Conservation (phyloP, 768 basidiomycete genomes). For the Xerocomellus chrysenteron region DNA sequence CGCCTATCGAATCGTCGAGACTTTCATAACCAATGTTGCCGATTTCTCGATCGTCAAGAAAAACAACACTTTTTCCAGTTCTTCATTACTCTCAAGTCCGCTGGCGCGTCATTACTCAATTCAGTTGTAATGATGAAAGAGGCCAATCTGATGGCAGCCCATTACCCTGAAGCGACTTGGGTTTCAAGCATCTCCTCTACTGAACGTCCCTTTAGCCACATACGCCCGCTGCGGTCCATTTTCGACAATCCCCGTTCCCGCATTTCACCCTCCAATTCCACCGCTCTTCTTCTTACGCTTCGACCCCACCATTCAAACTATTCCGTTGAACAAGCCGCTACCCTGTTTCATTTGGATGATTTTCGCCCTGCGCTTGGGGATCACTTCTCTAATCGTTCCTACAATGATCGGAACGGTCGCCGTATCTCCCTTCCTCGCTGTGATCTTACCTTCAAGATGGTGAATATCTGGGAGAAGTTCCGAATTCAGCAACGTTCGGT, state of each 20-base stretch:
- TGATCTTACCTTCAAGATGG: too few species aligned
- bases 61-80: background rate
- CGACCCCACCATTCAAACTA: too few species aligned
- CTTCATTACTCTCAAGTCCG: slow-evolving; percentile 2
- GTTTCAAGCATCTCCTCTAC: background rate
- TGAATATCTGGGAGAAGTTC: too few species aligned
- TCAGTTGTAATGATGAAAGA: background rate
- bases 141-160: background rate
- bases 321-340: too few species aligned
- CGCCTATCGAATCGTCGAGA: background rate
- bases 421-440: too few species aligned
- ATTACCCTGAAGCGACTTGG: background rate
- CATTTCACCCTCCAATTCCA: background rate
- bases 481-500: too few species aligned
- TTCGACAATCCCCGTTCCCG: background rate
- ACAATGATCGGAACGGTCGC: too few species aligned
- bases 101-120: too few species aligned
- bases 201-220: background rate
- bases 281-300: too few species aligned
- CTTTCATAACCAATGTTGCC: slow-evolving; percentile 8
- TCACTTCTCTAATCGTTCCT: too few species aligned
- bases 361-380: too few species aligned
- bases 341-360: too few species aligned
- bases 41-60: slow-evolving; percentile 7
- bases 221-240: background rate